A percentile compares a stretch with the other conserved stretches of the same genome.
These are phyloP conservation scores for Dipteronia sinensis DNA, from an alignment of 345 rosid genomes.

Conservation along the genomic window DNA sequence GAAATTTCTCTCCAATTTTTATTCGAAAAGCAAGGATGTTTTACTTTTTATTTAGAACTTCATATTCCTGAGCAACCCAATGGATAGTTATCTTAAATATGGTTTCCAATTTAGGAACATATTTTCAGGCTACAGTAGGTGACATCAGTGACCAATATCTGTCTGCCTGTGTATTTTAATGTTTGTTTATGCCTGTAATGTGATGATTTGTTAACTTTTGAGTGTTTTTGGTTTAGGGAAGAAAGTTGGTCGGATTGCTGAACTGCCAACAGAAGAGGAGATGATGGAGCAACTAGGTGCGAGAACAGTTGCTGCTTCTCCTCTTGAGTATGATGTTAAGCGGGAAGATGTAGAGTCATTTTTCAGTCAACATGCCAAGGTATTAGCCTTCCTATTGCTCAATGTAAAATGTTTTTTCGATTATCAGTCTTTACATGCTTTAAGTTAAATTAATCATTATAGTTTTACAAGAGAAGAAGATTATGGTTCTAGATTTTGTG, in stretches of 20 bases:
- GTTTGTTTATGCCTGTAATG: background rate
- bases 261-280: slow-evolving; percentile 64
- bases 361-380: slow-evolving; percentile 74
- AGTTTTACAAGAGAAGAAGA: background rate
- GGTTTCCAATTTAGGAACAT: background rate
- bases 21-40: background rate
- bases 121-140: background rate
- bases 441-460: background rate
- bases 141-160: background rate
- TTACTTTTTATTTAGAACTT: background rate
- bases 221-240: slow-evolving; percentile 45
- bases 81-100: background rate
- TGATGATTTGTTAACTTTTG: background rate
- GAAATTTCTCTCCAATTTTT: background rate
- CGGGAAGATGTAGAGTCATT: slow-evolving; percentile 73
- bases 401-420: background rate
- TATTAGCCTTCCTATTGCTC: slow-evolving; percentile 22
- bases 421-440: background rate
- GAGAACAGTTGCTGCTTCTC: slow-evolving; percentile 79
- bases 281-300: slow-evolving; percentile 68
- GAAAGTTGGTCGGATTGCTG: slow-evolving; percentile 74
- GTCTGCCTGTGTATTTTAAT: background rate
- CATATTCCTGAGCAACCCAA: background rate
- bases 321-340: slow-evolving; percentile 59
- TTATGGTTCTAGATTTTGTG: background rate